Base-by-base conservation (phyloP, 768 basidiomycete genomes). In the Hortiboletus flavorubellus region DNA sequence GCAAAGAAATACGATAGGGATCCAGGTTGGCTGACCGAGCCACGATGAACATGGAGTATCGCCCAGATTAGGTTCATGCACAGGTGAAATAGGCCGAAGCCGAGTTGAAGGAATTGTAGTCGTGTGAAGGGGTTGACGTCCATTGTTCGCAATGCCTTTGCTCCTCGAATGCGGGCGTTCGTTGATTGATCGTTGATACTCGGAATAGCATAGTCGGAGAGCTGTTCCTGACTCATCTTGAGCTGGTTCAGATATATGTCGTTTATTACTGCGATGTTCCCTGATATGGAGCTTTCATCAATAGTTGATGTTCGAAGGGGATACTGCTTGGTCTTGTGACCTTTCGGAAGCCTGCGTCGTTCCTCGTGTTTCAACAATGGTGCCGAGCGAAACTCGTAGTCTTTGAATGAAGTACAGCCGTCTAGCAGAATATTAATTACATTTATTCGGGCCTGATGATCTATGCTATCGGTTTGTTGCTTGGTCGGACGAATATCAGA, bases 61-160 rank as follows among this genome's bases (percentile, higher is more conserved):
- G n/a, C 5, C 5, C 26, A 26, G 26, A 15, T 16, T 33, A 2
- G 31, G 31, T 39, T 38, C 37, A 38, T 38, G 11, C 15, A 15
- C 2, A 38, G 37, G 50, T 76, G 73, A 48, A 76, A 76, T 0
- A 71, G 54, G 0, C 73, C 46, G 34, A 53, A 53, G 0, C 50
- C 35, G 3, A 57, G 51, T 8, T 57, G 55, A 0, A 57, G 4
- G 18, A n/a, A 39, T 6, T 48, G 40, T 2, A 52, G 0, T 1
- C 5, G 30, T 0, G 41, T 57, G 12, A 57, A 57, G 2, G 35
- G 16, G 14, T 57, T 53, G 15, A 45, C 2, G 2, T 58, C 43
- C 0, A 16, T 4, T 2, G 18, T 46, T 11, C 21, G 18, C 0
- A 58, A 6, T 1, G 33, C 48, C 16, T 58, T 58, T 1, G 30